phyloP scores from a whole-genome alignment of 257 asterid species.

The Solanum appendiculatum region DNA sequence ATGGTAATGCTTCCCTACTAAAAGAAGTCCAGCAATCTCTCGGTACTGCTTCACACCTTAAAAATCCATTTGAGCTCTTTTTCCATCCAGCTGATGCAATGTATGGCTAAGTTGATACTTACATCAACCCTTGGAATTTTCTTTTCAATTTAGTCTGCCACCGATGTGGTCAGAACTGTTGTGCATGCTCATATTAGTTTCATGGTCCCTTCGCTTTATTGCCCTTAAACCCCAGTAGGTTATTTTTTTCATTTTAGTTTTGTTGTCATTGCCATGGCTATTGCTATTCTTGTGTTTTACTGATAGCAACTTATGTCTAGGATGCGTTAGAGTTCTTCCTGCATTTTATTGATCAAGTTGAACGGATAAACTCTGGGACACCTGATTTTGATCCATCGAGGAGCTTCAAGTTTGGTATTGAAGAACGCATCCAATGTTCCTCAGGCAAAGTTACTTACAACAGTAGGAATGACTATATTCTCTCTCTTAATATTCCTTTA shows the following conservation, averaged over 20 bases:
- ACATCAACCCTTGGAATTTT: neutral
- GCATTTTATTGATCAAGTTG: slow-evolving; percentile 91
- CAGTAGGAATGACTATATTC: slow-evolving; percentile 68
- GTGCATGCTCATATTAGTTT: neutral
- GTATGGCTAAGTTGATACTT: neutral
- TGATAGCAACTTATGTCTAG: slow-evolving; percentile 31
- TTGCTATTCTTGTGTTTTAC: neutral
- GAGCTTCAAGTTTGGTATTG: slow-evolving; percentile 93
- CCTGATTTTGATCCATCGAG: slow-evolving; percentile 68
- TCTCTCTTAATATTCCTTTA: slow-evolving; percentile 78
- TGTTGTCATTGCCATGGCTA: neutral
- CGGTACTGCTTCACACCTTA: neutral
- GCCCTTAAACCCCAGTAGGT: neutral
- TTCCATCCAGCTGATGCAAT: neutral
- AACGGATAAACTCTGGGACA: slow-evolving; percentile 56
- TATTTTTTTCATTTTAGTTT: neutral
- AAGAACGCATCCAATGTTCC: slow-evolving; percentile 80
- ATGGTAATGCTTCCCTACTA: neutral
- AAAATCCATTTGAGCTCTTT: neutral
- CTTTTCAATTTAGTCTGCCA: neutral
- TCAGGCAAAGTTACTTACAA: slow-evolving; percentile 93
- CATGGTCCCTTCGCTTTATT: neutral
- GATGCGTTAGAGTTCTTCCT: slow-evolving; percentile 97
- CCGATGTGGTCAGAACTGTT: neutral
- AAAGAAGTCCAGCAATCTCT: neutral